Base-by-base conservation (phyloP, 164 flowering plant genomes). In the Platanus orientalis region DNA sequence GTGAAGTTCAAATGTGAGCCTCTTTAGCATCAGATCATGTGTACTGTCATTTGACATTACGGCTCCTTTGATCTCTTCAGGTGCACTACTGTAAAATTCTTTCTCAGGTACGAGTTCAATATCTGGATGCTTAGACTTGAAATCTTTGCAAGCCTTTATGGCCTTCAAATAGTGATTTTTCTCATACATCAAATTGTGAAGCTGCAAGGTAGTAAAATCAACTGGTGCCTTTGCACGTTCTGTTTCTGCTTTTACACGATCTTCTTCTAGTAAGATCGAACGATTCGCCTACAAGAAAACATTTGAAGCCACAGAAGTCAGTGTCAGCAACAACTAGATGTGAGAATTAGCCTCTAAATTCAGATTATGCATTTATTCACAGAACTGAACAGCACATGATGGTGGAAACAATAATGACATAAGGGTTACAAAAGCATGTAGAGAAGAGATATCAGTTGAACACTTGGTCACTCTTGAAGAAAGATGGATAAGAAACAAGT, bases 181-280 rank as follows among this genome's bases (percentile, higher is more conserved):
- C 81, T 95, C 99, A 59, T 95, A 95, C 89, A 92, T 79, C 83
- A 95, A 71, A 65, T 90, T 95, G 65, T 92, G 97, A 65, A 95
- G 90, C 87, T 95, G 98, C 84, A 95, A 69, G 0, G 92, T 84
- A 23, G 91, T 84, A 65, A 84, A 88, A 77, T 95, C 98, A 40
- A 95, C 98, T 0, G 98, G 95, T 32, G 89, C 84, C 71, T 92
- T 95, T n/a, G 94, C 97, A 17, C 77, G 76, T 62, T 92, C 99
- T 17, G 99, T 90, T 70, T 85, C 96, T 4, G 84, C 78, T 63
- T 92, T 95, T 42, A 84, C 83, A 21, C 76, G 81, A 48, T 92
- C 99, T 72, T 95, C 99, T 70, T 92, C 91, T 10, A 88, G 71
- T 81, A 95, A 76, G 49, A 95, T 92, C 5, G 83, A 62, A 14